Percentiles rank a stretch among this genome's conserved stretches.
phyloP scores from a whole-genome alignment of 139 green algal genomes.

The Ulvella scutata region DNA sequence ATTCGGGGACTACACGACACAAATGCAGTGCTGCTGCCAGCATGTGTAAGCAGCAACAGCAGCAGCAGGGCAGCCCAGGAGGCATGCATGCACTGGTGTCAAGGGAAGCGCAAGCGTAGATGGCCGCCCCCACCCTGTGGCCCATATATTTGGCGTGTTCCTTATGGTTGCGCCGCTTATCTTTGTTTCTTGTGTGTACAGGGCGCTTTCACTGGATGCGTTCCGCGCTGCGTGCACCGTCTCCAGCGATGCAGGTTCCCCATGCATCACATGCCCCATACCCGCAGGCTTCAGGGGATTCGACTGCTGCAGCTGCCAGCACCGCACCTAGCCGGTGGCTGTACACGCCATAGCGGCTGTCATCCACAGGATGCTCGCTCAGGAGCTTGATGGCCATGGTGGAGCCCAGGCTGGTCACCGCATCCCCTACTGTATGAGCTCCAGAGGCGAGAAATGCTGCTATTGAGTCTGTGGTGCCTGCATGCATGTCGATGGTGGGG shows the following conservation, averaged over 20 bases:
- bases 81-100: not conserved
- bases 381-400: conserved; percentile 90
- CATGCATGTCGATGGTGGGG: conserved; percentile 27
- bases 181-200: too few species aligned
- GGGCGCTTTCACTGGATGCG: too few species aligned
- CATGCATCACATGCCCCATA: too few species aligned
- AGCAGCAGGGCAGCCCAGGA: not conserved
- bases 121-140: too few species aligned
- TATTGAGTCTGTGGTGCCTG: conserved; percentile 78
- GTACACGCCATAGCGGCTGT: conserved; percentile 81
- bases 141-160: too few species aligned
- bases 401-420: conserved; percentile 75
- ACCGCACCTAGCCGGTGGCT: conserved; percentile 65
- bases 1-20: too few species aligned
- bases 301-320: too few species aligned
- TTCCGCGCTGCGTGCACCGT: too few species aligned
- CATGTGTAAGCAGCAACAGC: not conserved
- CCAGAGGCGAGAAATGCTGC: conserved; percentile 83
- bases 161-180: too few species aligned
- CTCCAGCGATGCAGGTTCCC: too few species aligned
- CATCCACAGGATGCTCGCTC: conserved; percentile 58
- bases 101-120: not conserved
- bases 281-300: too few species aligned
- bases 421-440: conserved; percentile 32
- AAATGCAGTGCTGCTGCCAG: too few species aligned